These are phyloP conservation scores for Rhynchospora tenuis DNA, from an alignment of 176 grass and related monocot genomes.

Conservation along the genomic window DNA sequence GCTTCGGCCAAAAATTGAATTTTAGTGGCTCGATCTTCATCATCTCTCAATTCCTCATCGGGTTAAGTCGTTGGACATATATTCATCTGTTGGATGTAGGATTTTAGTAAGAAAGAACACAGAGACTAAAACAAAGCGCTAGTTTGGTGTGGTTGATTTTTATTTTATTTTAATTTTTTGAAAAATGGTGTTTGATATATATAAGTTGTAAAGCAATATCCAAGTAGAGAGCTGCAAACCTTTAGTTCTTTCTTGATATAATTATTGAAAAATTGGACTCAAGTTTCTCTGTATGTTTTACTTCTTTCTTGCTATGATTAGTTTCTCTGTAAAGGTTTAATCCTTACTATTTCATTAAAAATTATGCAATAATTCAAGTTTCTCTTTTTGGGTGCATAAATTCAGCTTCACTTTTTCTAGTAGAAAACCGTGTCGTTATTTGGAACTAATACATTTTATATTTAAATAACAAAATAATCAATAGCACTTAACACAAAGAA, in stretches of 20 bases:
- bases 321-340: neutral
- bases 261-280: neutral
- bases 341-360: neutral
- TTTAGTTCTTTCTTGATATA: neutral
- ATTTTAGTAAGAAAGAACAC: neutral
- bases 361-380: neutral
- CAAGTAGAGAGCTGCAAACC: neutral
- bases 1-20: neutral
- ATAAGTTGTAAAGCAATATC: neutral
- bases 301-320: neutral
- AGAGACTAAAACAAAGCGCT: neutral
- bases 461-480: no score
- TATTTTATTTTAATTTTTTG: neutral
- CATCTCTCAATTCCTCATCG: neutral
- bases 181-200: neutral
- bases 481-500: neutral
- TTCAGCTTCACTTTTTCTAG: neutral
- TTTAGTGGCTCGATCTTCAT: neutral
- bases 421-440: neutral
- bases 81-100: neutral
- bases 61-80: neutral
- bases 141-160: neutral
- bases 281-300: neutral
- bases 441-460: neutral
- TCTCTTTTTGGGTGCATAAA: neutral